phyloP scores from a whole-genome alignment of 2,329 filamentous ascomycete species.

The Penicillium sp. region DNA sequence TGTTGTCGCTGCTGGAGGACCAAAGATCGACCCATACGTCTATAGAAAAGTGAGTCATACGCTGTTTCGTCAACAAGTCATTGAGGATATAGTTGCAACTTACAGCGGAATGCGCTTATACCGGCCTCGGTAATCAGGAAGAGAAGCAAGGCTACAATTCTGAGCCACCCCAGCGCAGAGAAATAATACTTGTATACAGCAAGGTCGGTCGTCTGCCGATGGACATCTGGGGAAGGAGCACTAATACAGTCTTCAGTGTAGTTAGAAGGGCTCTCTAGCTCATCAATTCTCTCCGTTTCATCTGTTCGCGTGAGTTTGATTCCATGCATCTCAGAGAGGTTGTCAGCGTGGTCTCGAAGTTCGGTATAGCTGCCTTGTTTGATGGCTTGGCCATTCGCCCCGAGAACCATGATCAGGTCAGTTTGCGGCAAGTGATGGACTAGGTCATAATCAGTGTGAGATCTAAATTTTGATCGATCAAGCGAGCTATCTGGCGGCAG shows the following conservation, averaged over 20 bases:
- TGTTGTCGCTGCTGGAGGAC: constrained; percentile 12
- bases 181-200: constrained; percentile 21
- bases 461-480: background rate
- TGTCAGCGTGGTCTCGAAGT: constrained; percentile 6
- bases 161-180: constrained; percentile 14
- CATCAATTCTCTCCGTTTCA: background rate
- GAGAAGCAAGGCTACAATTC: constrained; percentile 12
- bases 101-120: constrained; percentile 6
- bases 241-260: background rate
- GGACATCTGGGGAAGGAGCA: background rate
- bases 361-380: constrained; percentile 8
- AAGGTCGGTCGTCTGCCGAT: constrained; percentile 4
- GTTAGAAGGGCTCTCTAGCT: background rate
- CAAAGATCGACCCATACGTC: constrained; percentile 15
- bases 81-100: background rate
- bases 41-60: background rate
- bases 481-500: background rate
- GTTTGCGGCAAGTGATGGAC: background rate
- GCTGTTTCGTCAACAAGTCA: background rate
- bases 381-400: background rate
- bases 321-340: background rate
- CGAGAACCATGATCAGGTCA: background rate
- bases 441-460: background rate
- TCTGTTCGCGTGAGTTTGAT: background rate
- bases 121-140: constrained; percentile 8